Conservation (phyloP, 2,329 filamentous ascomycete species). For the Tricladium varicosporioides region DNA sequence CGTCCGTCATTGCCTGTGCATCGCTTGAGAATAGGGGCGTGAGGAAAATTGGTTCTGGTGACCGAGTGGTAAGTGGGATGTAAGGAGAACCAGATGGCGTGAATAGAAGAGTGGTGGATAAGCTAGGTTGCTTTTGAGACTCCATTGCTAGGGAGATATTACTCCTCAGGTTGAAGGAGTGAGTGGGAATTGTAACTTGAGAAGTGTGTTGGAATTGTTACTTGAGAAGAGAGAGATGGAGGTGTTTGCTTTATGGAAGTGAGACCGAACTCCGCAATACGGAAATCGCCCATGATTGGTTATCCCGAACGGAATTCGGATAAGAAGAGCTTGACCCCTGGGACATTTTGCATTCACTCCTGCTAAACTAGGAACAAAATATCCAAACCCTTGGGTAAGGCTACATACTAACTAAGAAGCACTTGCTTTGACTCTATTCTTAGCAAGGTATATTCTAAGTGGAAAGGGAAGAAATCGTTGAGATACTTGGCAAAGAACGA, state of each 20-base stretch:
- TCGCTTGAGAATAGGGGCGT: conserved; percentile 12
- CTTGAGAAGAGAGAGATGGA: no score
- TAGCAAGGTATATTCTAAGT: neutral
- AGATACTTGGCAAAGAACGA: neutral
- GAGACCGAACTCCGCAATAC: no score
- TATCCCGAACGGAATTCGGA: no score
- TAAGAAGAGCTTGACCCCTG: no score
- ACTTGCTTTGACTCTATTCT: no score
- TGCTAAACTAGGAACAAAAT: no score
- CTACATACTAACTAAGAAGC: no score
- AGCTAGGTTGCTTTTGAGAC: neutral
- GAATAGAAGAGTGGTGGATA: neutral
- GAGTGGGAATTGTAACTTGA: neutral
- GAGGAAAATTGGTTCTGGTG: conserved; percentile 15
- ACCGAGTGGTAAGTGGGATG: conserved; percentile 10
- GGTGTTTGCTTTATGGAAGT: no score
- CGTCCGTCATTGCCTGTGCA: neutral
- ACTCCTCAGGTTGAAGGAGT: neutral
- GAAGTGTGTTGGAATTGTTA: no score
- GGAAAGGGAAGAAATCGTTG: neutral
- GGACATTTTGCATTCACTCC: no score
- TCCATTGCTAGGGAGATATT: neutral
- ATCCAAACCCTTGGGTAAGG: no score
- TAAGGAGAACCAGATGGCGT: neutral
- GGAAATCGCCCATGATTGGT: no score